phyloP scores from a whole-genome alignment of 768 basidiomycete species.

The Boletus reticuloceps region DNA sequence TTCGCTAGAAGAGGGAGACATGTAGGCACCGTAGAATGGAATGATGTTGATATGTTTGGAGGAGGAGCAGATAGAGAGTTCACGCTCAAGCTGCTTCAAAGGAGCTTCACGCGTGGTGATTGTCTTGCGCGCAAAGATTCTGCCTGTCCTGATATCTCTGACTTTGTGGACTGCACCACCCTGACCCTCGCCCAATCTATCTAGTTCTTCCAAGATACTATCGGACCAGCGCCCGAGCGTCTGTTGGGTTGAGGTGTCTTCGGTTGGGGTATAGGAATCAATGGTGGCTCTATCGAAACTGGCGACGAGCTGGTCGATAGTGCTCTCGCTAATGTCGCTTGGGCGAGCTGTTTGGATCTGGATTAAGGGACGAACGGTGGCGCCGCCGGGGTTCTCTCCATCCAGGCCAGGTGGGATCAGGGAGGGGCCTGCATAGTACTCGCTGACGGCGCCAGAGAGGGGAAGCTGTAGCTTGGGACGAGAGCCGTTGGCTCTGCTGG shows the following conservation, averaged over 20 bases:
- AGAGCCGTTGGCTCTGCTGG: slow-evolving; percentile 21
- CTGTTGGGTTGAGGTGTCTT: slow-evolving; percentile 32
- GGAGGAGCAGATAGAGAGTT: slow-evolving; percentile 85
- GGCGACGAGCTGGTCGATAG: slow-evolving; percentile 37
- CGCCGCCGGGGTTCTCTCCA: slow-evolving; percentile 36
- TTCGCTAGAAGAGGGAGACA: slow-evolving; percentile 83
- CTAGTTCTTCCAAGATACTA: slow-evolving; percentile 69
- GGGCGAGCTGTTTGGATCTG: slow-evolving; percentile 35
- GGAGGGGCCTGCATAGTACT: slow-evolving; percentile 32
- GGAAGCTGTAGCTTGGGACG: slow-evolving; percentile 38
- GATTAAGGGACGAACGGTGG: slow-evolving; percentile 41
- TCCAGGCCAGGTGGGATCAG: slow-evolving; percentile 34
- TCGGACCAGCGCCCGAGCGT: slow-evolving; percentile 54
- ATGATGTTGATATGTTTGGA: slow-evolving; percentile 87
- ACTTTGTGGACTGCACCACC: slow-evolving; percentile 97
- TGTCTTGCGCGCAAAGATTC: slow-evolving; percentile 91
- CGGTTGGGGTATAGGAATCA: slow-evolving; percentile 34
- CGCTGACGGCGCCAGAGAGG: slow-evolving; percentile 27
- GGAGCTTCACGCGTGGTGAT: slow-evolving; percentile 91
- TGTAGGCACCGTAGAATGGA: slow-evolving; percentile 89
- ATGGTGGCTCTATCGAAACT: slow-evolving; percentile 29
- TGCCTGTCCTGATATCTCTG: slow-evolving; percentile 72
- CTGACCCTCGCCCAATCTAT: slow-evolving; percentile 88
- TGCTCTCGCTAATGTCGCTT: slow-evolving; percentile 29
- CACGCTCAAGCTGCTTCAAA: slow-evolving; percentile 87